Evolutionary conservation across 2,329 filamentous ascomycete genomes (phyloP).

Genomic region (Xylaria polymorpha): DNA sequence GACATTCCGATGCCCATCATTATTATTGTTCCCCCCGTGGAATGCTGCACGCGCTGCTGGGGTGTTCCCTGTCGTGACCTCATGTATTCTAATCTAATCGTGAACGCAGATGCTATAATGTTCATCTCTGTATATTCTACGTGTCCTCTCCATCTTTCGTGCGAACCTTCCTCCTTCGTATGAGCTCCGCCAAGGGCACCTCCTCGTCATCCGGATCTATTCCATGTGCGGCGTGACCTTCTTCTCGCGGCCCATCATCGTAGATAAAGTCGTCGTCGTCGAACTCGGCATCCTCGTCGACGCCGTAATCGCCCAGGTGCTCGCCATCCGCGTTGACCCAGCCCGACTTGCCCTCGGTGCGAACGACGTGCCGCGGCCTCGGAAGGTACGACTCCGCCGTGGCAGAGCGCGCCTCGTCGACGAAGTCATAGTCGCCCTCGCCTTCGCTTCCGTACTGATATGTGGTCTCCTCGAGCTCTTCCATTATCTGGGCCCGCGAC

Average conservation of each 20-base stretch:
- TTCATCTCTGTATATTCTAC: conserved; percentile 33
- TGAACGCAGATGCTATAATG: not conserved
- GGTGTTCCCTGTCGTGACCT: not conserved
- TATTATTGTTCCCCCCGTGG: not conserved
- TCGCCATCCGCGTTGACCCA: conserved; percentile 85
- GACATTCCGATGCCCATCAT: not conserved
- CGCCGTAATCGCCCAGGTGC: conserved; percentile 78
- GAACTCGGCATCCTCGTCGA: conserved; percentile 77
- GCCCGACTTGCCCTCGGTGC: conserved; percentile 62
- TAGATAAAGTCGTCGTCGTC: conserved; percentile 39
- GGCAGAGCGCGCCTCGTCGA: conserved; percentile 50
- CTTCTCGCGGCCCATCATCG: conserved; percentile 47
- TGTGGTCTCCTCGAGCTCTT: conserved; percentile 61
- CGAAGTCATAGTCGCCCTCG: conserved; percentile 61
- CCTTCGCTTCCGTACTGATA: conserved; percentile 51
- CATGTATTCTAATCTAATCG: not conserved
- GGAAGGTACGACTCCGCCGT: too few species aligned
- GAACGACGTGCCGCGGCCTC: conserved; percentile 23
- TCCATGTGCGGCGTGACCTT: conserved; percentile 41
- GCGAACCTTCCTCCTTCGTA: conserved; percentile 64
- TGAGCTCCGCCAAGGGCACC: conserved; percentile 75
- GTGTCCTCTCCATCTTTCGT: conserved; percentile 49
- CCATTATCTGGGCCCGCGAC: conserved; percentile 55
- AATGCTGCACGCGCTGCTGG: not conserved
- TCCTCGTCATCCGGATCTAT: conserved; percentile 51